Base-by-base conservation (phyloP, 768 basidiomycete genomes). In the Lactarius evosmus region DNA sequence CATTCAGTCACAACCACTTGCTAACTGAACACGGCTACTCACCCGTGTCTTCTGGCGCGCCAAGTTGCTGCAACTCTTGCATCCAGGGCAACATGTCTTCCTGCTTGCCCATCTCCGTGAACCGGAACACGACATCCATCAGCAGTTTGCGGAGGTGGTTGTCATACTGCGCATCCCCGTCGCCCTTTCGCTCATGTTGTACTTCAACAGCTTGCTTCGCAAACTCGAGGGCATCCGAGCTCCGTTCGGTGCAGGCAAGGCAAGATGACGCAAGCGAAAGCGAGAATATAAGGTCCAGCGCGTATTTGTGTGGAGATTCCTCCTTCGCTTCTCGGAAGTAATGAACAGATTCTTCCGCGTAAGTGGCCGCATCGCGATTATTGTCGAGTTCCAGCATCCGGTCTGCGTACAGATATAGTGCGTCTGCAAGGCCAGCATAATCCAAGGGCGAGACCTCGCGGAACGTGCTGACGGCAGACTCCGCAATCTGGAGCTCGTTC, bases 341-440 rank as follows among this genome's bases (percentile, higher is more conserved):
- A 8, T 56, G 59, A 25, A 56, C 49, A 0, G 59, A 60, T 49
- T 65, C 63, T 52, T 65, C 63, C 2, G 59, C 63, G 5, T 51
- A 65, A 29, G 40, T 52, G 25, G 58, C 63, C 16, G 63, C 59
- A 6, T 65, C 63, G 1, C 38, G 54, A 9, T 60, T 65, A 0
- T 61, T 41, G 25, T 60, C 58, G 12, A 61, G 59, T 29, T 65
- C 63, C 1, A 65, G 50, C 63, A 65, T 60, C 7, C 63, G 63
- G 49, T 56, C 46, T 14, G 59, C 63, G 6, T 51, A 56, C 1
- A 50, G 46, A 36, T 41, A 56, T 19, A 65, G 55, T 5, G 63
- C 59, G 14, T 60, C 54, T 2, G n/a, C 59, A n/a, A 65, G 63
- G 30, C 59, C 63, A 17, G 49, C 58, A 29, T 19, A 34, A 44